Evolutionary conservation across 2,329 filamentous ascomycete species (phyloP).

Genomic region (Neonectria sp.): DNA sequence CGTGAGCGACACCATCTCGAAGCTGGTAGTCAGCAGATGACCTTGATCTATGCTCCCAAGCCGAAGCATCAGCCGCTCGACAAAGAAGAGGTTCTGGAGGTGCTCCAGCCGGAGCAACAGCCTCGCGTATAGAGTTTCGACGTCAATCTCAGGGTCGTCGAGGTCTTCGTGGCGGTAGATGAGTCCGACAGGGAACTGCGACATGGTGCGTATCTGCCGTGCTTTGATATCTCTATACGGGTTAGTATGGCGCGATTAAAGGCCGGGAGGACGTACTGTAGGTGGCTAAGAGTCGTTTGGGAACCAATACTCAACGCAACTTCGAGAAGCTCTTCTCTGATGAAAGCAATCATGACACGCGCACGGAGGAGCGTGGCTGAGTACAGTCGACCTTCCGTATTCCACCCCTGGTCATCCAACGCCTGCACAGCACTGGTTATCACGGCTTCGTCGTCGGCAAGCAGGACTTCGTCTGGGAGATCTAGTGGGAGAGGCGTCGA

Average conservation of each 20-base stretch:
- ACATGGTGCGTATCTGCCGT: slow-evolving; percentile 50
- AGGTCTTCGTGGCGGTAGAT: slow-evolving; percentile 57
- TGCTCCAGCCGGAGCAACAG: slow-evolving; percentile 65
- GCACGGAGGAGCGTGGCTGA: slow-evolving; percentile 63
- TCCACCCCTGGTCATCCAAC: slow-evolving; percentile 68
- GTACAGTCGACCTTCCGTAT: slow-evolving; percentile 59
- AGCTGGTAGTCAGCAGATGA: slow-evolving; percentile 61
- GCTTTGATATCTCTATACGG: slow-evolving; percentile 53
- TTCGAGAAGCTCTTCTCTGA: slow-evolving; percentile 73
- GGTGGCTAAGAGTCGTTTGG: slow-evolving; percentile 31
- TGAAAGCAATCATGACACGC: slow-evolving; percentile 61
- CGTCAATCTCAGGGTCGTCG: slow-evolving; percentile 48
- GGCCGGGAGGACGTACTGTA: slow-evolving; percentile 37
- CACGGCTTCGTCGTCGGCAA: slow-evolving; percentile 56
- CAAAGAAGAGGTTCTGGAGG: slow-evolving; percentile 71
- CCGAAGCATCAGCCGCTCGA: slow-evolving; percentile 70
- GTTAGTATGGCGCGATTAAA: not conserved
- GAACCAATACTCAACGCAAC: slow-evolving; percentile 61
- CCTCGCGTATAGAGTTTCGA: slow-evolving; percentile 57
- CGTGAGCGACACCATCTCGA: slow-evolving; percentile 63
- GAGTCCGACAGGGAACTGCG: slow-evolving; percentile 57
- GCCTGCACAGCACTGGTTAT: slow-evolving; percentile 36
- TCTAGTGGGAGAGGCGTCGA: slow-evolving; percentile 69
- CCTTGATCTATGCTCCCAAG: slow-evolving; percentile 55
- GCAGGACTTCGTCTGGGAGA: slow-evolving; percentile 63